Base-by-base conservation (phyloP, 768 basidiomycete species). In the Boletus reticulatus region DNA sequence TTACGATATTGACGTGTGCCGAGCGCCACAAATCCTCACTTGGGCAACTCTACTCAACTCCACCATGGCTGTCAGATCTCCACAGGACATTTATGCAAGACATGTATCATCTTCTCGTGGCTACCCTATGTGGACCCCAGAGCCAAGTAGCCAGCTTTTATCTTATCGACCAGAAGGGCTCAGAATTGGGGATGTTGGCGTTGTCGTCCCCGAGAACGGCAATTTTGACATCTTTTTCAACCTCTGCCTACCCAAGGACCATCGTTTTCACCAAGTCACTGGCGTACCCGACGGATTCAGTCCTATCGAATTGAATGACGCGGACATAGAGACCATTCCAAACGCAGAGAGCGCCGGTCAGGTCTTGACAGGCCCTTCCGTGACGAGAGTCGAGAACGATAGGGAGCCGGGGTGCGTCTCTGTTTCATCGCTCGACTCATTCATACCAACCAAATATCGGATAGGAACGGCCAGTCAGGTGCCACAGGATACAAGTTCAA, bases 171-270 rank as follows among this genome's bases (percentile, higher is more conserved):
- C 53, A 7, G 52, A 62, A 37, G 75, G 75, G 0, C 65, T 73
- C 42, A 68, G 55, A 29, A 73, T 76, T 39, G 76, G 76, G 2
- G 76, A 77, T 49, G 71, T 77, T 12, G 73, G 74, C 11, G 64
- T 75, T n/a, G 55, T 78, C 20, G 65, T 31, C 13, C 64, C 71
- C 4, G 63, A 63, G 16, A 58, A 66, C 48, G 76, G 75, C 45
- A 59, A 57, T 8, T 78, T 78, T 34, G 69, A 71, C 49, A 69
- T 72, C 43, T 67, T 75, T 8, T 77, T 76, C 62, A 76, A 75
- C 52, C 65, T 77, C 9, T 73, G 70, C 41, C 50, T 71, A 3
- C 63, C 74, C 44, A 70, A 70, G 36, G 65, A 73, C 45, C 68
- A 76, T 34, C 48, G 51, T 2, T 62, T 56, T 8, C 55, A 61